These are phyloP conservation scores for Filosporella fistucella DNA, from an alignment of 495 filamentous ascomycete genomes.

Conservation along the genomic window DNA sequence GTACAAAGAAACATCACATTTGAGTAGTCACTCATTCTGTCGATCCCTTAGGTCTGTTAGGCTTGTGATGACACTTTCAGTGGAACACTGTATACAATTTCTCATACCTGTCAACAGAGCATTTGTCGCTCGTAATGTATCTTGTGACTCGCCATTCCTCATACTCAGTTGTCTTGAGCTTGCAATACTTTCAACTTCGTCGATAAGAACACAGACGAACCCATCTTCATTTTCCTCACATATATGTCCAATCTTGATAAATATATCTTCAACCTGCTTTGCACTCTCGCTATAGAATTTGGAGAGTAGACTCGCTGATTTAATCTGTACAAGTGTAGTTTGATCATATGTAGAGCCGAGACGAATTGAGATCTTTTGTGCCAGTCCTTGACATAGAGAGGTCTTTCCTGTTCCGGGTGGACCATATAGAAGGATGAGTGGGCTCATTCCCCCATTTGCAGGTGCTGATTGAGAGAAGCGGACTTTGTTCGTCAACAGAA, in stretches of 20 bases:
- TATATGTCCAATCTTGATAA: slow-evolving; percentile 35
- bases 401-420: slow-evolving; percentile 52
- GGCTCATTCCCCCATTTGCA: slow-evolving; percentile 20
- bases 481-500: slow-evolving; percentile 9
- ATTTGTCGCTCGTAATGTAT: slow-evolving; percentile 33
- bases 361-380: slow-evolving; percentile 51
- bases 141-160: slow-evolving; percentile 36
- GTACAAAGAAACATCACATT: slow-evolving; percentile 50
- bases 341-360: slow-evolving; percentile 34
- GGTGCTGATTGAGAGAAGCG: slow-evolving; percentile 22
- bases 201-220: slow-evolving; percentile 45
- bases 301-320: slow-evolving; percentile 42
- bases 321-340: slow-evolving; percentile 44
- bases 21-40: slow-evolving; percentile 28
- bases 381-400: slow-evolving; percentile 42
- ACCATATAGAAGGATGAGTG: slow-evolving; percentile 41
- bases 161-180: slow-evolving; percentile 32
- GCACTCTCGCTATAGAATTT: slow-evolving; percentile 49
- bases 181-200: slow-evolving; percentile 52
- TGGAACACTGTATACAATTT: too few species aligned
- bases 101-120: slow-evolving; percentile 36
- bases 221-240: slow-evolving; percentile 33
- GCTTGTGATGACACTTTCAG: too few species aligned
- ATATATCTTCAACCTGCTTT: slow-evolving; percentile 40
- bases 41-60: too few species aligned